Evolutionary conservation across 1,284 basidiomycete genomes (phyloP).

Genomic region (Farysia itapuensis): DNA sequence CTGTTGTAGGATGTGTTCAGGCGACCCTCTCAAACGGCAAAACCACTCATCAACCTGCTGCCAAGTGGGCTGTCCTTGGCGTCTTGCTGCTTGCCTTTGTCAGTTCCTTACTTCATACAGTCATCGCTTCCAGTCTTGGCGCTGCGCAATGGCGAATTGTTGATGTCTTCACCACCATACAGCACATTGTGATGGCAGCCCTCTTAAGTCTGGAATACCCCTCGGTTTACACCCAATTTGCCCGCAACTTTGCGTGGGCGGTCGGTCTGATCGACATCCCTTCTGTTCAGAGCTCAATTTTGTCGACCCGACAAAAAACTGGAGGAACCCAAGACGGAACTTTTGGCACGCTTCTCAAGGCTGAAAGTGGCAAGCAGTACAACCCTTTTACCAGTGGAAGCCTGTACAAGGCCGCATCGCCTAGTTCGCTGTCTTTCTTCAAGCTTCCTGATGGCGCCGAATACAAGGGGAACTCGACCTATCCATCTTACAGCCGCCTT

Average conservation of each 20-base stretch:
- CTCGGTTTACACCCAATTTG: constrained; percentile 74
- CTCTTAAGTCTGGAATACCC: constrained; percentile 86
- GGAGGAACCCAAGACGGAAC: constrained; percentile 68
- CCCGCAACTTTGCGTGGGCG: constrained; percentile 85
- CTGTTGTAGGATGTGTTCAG: constrained; percentile 83
- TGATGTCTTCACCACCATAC: constrained; percentile 78
- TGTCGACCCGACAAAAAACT: constrained; percentile 76
- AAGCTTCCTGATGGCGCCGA: constrained; percentile 1
- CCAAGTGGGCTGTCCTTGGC: constrained; percentile 75
- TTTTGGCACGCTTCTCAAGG: constrained; percentile 33
- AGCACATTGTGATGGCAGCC: constrained; percentile 74
- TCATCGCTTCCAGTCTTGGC: constrained; percentile 54
- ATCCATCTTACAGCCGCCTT: too few species aligned
- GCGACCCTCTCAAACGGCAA: constrained; percentile 88
- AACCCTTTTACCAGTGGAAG: constrained; percentile 36
- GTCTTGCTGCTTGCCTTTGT: constrained; percentile 72
- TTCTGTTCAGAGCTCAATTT: constrained; percentile 75
- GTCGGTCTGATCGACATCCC: constrained; percentile 75
- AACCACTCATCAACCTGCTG: constrained; percentile 74
- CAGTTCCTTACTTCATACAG: constrained; percentile 71
- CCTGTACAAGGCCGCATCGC: constrained; percentile 1
- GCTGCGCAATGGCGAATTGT: constrained; percentile 68
- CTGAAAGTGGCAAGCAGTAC: constrained; percentile 39
- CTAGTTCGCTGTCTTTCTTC: constrained; percentile 5
- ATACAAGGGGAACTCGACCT: too few species aligned